These are phyloP conservation scores for Zymoseptoria crescenta DNA, from an alignment of 2,329 filamentous ascomycete species.

Conservation along the genomic window DNA sequence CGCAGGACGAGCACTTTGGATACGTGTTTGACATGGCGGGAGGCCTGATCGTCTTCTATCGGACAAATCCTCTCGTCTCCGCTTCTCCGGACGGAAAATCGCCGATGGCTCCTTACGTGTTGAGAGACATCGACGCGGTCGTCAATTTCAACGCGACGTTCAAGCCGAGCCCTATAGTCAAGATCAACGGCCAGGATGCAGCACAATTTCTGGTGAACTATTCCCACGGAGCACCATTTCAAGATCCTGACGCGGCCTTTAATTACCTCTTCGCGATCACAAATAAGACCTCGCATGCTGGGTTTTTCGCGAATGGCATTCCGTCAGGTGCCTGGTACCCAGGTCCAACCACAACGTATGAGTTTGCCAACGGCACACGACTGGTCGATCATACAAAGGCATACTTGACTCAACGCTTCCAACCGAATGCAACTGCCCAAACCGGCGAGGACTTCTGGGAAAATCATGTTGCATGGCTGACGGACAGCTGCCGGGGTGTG, in stretches of 20 bases:
- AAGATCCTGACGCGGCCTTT: background rate
- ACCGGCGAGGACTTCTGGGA: background rate
- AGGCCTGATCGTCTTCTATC: background rate
- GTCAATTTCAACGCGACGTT: background rate
- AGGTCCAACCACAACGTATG: background rate
- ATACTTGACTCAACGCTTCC: background rate
- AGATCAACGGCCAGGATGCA: background rate
- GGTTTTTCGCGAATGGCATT: background rate
- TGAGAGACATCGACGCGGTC: background rate
- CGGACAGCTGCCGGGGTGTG: background rate
- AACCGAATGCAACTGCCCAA: background rate
- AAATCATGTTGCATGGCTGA: background rate
- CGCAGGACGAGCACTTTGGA: background rate
- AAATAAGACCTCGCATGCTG: background rate
- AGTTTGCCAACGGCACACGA: background rate
- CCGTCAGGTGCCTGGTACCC: conserved; percentile 5
- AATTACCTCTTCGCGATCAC: background rate
- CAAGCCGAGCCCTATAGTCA: background rate
- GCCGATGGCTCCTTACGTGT: background rate
- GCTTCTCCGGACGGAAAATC: background rate
- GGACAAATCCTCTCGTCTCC: background rate
- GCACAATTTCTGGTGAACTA: background rate
- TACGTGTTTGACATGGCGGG: background rate
- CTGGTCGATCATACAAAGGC: background rate
- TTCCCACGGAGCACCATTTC: background rate